These are phyloP conservation scores for Ramalina peruviana DNA, from an alignment of 495 filamentous ascomycete species.

Conservation along the genomic window DNA sequence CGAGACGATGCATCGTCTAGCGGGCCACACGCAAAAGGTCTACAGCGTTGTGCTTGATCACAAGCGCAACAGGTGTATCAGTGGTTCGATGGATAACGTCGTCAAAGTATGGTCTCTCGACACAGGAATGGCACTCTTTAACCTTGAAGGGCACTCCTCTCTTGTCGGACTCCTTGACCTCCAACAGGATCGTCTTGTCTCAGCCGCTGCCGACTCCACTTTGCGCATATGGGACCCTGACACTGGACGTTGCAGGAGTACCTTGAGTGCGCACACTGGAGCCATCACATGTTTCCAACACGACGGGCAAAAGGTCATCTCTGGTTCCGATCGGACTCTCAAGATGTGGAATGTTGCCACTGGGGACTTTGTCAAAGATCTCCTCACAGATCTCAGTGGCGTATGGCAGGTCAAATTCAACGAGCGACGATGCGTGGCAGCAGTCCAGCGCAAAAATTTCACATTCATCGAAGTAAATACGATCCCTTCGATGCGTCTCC, in stretches of 20 bases:
- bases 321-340: slow-evolving; percentile 83
- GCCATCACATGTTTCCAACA: slow-evolving; percentile 99
- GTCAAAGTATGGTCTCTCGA: slow-evolving; percentile 99
- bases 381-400: slow-evolving; percentile 86
- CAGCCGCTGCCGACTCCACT: slow-evolving; percentile 89
- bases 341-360: slow-evolving; percentile 98
- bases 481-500: not conserved
- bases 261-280: slow-evolving; percentile 81
- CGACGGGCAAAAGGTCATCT: slow-evolving; percentile 92
- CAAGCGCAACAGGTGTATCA: slow-evolving; percentile 87
- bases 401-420: slow-evolving; percentile 99
- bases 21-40: slow-evolving; percentile 84
- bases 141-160: slow-evolving; percentile 85
- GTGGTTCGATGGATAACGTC: slow-evolving; percentile 93
- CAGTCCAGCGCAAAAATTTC: slow-evolving; percentile 79
- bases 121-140: slow-evolving; percentile 71
- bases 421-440: slow-evolving; percentile 86
- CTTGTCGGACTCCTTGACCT: slow-evolving; percentile 87
- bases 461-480: slow-evolving; percentile 88
- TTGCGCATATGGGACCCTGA: slow-evolving; percentile 96
- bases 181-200: slow-evolving; percentile 76
- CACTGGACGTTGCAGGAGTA: slow-evolving; percentile 78
- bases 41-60: slow-evolving; percentile 95
- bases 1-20: slow-evolving; percentile 73
- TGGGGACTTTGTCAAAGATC: slow-evolving; percentile 84